Base-by-base conservation (phyloP, 495 filamentous ascomycete species). In the Gamarada debralockiae region DNA sequence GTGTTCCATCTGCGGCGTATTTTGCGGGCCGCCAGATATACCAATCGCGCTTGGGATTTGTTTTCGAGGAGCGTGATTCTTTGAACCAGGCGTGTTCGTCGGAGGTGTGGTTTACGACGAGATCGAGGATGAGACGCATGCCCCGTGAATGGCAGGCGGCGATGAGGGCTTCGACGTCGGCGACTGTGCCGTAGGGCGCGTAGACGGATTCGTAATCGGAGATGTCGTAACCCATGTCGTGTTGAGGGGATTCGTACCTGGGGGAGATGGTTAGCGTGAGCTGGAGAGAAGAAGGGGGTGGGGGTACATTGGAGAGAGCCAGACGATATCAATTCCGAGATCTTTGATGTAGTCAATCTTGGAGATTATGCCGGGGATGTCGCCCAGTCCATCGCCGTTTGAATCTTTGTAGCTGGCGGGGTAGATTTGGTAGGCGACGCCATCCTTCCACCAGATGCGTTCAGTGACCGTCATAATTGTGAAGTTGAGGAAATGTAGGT, bases 51-150 rank as follows among this genome's bases (percentile, higher is more conserved):
- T 86, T 89, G 24, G 79, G 70, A 52, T 75, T 84, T 40, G 76
- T 68, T 54, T 73, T 82, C n/a, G 79, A 83, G 24, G 75, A 76
- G 42, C 81, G 70, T 3, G 82, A 85, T 47, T 87, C 77, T 56
- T 79, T 72, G 67, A 91, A 91, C 86, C 87, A 90, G 15, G 73
- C 74, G 56, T 89, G 84, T 66, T 89, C 75, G 49, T 87, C 79
- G 4, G 80, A 85, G 10, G 84, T 89, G 63, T 90, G 87, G 58
- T 91, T 90, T 36, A 88, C 75, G 1, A 90, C 86, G 13, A 90
- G 67, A 60, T 90, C 86, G 61, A 90, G 77, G 14, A 90, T 74
- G 20, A 90, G 58, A 55, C 78, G 84, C 81, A 90, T 86, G 3
- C 74, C 82, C 7, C 82, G 73, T 3, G 66, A 52, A 49, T 81